phyloP scores from a whole-genome alignment of 2,329 filamentous ascomycete genomes.

The Cordyceps tenuipes region DNA sequence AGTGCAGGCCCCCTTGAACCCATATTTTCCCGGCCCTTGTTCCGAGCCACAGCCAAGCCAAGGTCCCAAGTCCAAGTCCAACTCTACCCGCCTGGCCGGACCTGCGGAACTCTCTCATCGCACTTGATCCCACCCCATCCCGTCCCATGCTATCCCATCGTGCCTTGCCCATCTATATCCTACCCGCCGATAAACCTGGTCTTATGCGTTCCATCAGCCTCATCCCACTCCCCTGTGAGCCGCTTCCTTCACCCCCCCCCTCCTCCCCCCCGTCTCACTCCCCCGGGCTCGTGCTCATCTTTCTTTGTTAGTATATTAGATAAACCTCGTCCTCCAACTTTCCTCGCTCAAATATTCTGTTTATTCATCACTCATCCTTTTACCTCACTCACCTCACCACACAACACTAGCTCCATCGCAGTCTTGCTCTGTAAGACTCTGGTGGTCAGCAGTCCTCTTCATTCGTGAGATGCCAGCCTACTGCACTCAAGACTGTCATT shows the following conservation, averaged over 20 bases:
- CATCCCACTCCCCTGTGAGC: slow-evolving; percentile 2
- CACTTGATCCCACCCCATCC: background rate
- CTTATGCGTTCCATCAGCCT: background rate
- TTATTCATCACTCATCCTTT: background rate
- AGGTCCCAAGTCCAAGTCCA: background rate
- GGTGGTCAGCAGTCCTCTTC: background rate
- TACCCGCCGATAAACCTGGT: background rate
- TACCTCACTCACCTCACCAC: background rate
- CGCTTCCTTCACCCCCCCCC: slow-evolving; percentile 4
- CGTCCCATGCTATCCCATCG: background rate
- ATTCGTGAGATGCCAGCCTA: slow-evolving; percentile 61
- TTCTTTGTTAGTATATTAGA: background rate
- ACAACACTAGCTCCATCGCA: background rate
- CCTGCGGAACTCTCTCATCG: slow-evolving; percentile 1
- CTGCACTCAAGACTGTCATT: slow-evolving; percentile 80
- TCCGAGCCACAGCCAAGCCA: background rate
- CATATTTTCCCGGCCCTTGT: background rate
- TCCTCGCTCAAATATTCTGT: background rate
- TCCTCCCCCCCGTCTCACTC: slow-evolving; percentile 5
- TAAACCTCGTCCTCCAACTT: background rate
- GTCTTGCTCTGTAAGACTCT: slow-evolving; percentile 8
- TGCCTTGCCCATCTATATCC: background rate
- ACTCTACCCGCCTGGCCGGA: slow-evolving; percentile 6
- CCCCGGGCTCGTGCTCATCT: background rate
- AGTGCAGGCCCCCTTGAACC: background rate